Base-by-base conservation (phyloP, 2,329 filamentous ascomycete genomes). In the Nothophaeocryptopus gaeumannii region DNA sequence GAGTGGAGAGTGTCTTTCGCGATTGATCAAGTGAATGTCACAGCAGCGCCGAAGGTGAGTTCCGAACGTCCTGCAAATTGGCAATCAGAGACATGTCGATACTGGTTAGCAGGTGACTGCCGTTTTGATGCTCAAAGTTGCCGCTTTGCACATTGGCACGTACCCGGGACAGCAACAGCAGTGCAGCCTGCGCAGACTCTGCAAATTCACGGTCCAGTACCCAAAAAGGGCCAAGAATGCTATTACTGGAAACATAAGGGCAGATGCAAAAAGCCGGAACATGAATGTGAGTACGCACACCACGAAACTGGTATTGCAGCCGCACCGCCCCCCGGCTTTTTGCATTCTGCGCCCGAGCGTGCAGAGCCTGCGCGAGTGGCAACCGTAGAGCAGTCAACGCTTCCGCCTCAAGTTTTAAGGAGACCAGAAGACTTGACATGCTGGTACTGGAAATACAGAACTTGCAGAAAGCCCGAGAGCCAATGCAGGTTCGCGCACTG, bases 201-300 rank as follows among this genome's bases (percentile, higher is more conserved):
- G 20, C 20, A 26, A 7, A 26, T 7, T 26, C 20, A 26, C 20
- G 20, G 20, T 26, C 20, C 20, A 26, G 4, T 26, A 4, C 31
- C 41, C 4, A 16, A 15, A 5, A 36, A 16, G 34, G 15, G 11
- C 16, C 45, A 34, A n/a, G 45, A 40, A 15, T 50, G 47, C 32
- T 39, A 34, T 31, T 50, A 45, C 31, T 50, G 47, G 47, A 45
- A 45, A 13, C 3, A 26, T 26, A 11, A 15, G 32, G 42, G 42
- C 14, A 12, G 29, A n/a, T 45, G 42, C 13, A 45, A n/a, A 5
- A 55, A 47, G 11, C 15, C 50, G n/a, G 57, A 53, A 5, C 42
- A 48, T 14, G 44, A 38, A 3, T 64, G 62, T 33, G 41, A 39
- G 7, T 64, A 52, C 33, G 58, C 62, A 15, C 62, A 64, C 39